Base-by-base conservation (phyloP, 2,329 filamentous ascomycete genomes). In the Fusarium proliferatum region DNA sequence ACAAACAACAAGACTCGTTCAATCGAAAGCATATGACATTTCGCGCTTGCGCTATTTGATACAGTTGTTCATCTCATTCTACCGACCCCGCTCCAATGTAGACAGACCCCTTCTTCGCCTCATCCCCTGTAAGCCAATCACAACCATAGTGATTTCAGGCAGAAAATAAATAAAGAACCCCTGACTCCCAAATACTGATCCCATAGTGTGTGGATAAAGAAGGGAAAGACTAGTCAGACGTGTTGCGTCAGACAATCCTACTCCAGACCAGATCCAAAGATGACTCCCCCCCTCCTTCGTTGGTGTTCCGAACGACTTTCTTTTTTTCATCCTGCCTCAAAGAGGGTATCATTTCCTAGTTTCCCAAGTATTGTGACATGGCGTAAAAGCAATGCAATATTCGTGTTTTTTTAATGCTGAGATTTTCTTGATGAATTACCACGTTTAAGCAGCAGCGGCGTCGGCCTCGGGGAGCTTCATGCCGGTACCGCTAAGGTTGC, bases 401-500 rank as follows among this genome's bases (percentile, higher is more conserved):
- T 39, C 45, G 57, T 46, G 11, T 41, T 30, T 30, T 36, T 51
- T 48, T 43, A 34, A 53, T 69, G 62, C 56, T 51, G 41, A 49
- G 36, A 59, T 70, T 48, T 16, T 34, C 3, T 15, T 59, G 33
- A 60, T 28, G 38, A 28, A 59, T 21, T 17, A 42, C 43, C 39
- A 39, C 43, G 26, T 38, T 78, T 76, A 80, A 62, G 79, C 73
- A 46, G 81, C 66, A 45, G 80, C 71, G 30, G 84, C 81, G 64
- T 86, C 85, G 75, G 86, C 84, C 30, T 89, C 84, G 46, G 93
- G 91, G 79, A 95, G 87, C 77, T 91, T 86, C 57, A 90, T 88
- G 61, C 87, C 90, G 33, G 93, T 95, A 76, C 94, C 94, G 62
- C 92, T 91, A 16, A 97, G 88, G 80, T 95, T 90, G 43, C 94